Base-by-base conservation (phyloP, 2,329 filamentous ascomycete species). In the Claviceps sorghi region DNA sequence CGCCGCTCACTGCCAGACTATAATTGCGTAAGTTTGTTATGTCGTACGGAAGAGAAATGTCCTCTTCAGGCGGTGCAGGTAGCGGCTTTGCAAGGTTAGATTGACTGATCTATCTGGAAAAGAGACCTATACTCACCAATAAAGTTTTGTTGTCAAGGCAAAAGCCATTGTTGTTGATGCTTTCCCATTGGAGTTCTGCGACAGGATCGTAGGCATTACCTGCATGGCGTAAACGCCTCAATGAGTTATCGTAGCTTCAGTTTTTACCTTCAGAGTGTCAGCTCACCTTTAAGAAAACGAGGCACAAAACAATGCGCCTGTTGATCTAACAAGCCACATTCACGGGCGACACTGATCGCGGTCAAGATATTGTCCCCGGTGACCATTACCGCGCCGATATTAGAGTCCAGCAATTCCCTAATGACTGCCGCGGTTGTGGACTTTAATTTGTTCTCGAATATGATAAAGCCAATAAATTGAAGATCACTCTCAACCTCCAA, bases 381-480 rank as follows among this genome's bases (percentile, higher is more conserved):
- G 56, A 94, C 94, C 93, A 98, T 98, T 50, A 95, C 82, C 30
- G 86, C 84, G 38, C 88, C 81, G 58, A 98, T 95, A 52, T 86
- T 86, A 8, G 94, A 91, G 50, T 84, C 75, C 34, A 80, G 77
- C 3, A 98, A 76, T 68, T 97, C 90, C 52, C 85, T 78, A 29
- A 98, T 80, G 36, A 96, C 86, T 1, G 77, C 78, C 1, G 86
- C 78, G 0, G 91, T 96, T 21, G 80, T 89, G 1, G 87, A 83
- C 67, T 98, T 98, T 55, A 98, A 72, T 69, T 98, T 98, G 71
- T 98, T 98, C 69, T 98, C 93, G 60, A 98, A 98, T 51, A 98
- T 84, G 63, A 98, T 97, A 69, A 98, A 98, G 5, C 93, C 93
- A 38, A 90, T 78, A 62, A 98, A 97, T 46, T 91, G 82, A 11